These are phyloP conservation scores for Ustilago xerochloae DNA, from an alignment of 1,284 basidiomycete genomes.

Conservation along the genomic window DNA sequence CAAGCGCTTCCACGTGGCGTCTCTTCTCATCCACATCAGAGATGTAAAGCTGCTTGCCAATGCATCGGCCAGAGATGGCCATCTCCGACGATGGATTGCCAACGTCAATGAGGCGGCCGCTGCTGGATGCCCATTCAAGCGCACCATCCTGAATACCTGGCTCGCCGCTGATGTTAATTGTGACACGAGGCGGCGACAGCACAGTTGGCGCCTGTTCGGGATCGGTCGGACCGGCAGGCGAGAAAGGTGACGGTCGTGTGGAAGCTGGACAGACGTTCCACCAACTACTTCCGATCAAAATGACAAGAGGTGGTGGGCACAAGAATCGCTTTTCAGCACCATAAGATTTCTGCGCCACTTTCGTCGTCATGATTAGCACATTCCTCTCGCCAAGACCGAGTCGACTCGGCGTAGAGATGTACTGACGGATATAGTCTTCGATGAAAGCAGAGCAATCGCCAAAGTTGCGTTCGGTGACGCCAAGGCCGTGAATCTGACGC, in stretches of 20 bases:
- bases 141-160: constrained; percentile 81
- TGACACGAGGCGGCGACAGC: constrained; percentile 83
- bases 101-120: constrained; percentile 83
- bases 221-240: constrained; percentile 16
- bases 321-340: constrained; percentile 97
- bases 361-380: constrained; percentile 93
- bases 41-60: constrained; percentile 89
- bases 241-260: constrained; percentile 65
- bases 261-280: constrained; percentile 73
- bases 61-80: constrained; percentile 76
- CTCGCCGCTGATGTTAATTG: constrained; percentile 91
- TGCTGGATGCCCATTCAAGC: constrained; percentile 84
- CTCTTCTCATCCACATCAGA: constrained; percentile 75
- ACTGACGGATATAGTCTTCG: constrained; percentile 69
- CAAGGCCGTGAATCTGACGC: constrained; percentile 33
- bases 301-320: constrained; percentile 93
- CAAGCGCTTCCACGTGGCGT: constrained; percentile 57
- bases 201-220: constrained; percentile 69
- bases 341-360: constrained; percentile 96
- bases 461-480: constrained; percentile 34
- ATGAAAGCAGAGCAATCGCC: constrained; percentile 58
- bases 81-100: constrained; percentile 71
- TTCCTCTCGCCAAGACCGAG: constrained; percentile 91
- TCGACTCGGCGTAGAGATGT: constrained; percentile 84
- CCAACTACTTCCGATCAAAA: constrained; percentile 94